Evolutionary conservation across 2,329 filamentous ascomycete genomes (phyloP), one percentile per base, ranked within the genome.

Genomic region (Colletotrichum chrysophilum): DNA sequence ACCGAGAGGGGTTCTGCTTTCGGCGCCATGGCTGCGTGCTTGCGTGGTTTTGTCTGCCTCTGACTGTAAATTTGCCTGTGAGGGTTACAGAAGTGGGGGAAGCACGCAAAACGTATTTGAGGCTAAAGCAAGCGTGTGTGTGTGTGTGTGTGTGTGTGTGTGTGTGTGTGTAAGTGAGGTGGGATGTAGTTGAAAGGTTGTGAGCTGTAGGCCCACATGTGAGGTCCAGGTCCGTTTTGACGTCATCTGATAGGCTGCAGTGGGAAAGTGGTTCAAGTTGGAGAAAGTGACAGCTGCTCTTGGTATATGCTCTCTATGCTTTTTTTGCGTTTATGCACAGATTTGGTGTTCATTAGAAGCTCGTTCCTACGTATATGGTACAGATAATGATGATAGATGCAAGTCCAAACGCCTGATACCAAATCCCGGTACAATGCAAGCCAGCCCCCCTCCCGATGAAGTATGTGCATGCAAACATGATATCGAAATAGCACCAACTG

Each of bases 1-100:
- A 96, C 89, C 81, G 94, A 90, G 77, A 92, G 81, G n/a, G 88
- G 85, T 81, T 85, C n/a, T 26, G 43, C 55, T 77, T 80, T 81
- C 66, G 81, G 76, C 56, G 85, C 72, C 86, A 87, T 88, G 58
- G 76, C 66, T 70, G 14, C 34, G 7, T 26, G 10, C 21, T 26
- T 38, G 16, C 36, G 36, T 38, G 14, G 14, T 2, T 38, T 38
- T 16, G 7, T 16, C 3, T 3, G 36, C 36, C 36, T 38, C 14
- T 38, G 36, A 38, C 36, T 16, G 36, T 38, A 38, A 38, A 38
- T 38, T 38, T 38, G 14, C 36, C 8, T 8, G 14, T 8, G 36
- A 8, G 7, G 36, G 36, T 18, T 38, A 4, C 36, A 38, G 36
- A 38, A 38, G 14, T 16, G 36, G 36, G 36, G 7, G 36, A 16